phyloP scores from a whole-genome alignment of 768 basidiomycete genomes.

The Sarcodon aspratus region DNA sequence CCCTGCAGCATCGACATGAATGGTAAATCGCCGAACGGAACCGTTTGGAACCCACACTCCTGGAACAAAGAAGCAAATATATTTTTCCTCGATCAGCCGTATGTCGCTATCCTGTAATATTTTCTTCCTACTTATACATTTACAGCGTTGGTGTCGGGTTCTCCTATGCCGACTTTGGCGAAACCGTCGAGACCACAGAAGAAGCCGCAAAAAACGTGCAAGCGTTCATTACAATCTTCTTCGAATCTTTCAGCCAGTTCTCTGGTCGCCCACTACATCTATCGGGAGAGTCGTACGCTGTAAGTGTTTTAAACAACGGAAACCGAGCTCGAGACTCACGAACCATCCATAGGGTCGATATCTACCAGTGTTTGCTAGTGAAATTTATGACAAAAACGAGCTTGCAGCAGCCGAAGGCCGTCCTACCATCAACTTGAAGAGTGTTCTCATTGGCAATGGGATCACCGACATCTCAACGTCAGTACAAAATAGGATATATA shows the following conservation, averaged over 20 bases:
- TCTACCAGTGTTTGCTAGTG: slow-evolving; percentile 64
- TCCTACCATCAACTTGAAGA: slow-evolving; percentile 50
- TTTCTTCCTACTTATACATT: not conserved
- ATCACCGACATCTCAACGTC: slow-evolving; percentile 44
- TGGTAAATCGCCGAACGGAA: slow-evolving; percentile 43
- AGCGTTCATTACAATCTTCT: slow-evolving; percentile 70
- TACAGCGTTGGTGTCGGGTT: slow-evolving; percentile 58
- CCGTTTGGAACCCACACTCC: slow-evolving; percentile 49
- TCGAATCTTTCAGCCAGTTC: slow-evolving; percentile 68
- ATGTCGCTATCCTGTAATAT: not conserved
- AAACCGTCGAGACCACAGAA: slow-evolving; percentile 64
- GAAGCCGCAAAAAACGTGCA: slow-evolving; percentile 69
- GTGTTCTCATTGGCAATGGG: slow-evolving; percentile 69
- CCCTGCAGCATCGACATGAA: slow-evolving; percentile 50
- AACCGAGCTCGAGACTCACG: not conserved
- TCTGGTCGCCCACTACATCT: slow-evolving; percentile 58
- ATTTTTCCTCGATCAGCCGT: slow-evolving; percentile 61
- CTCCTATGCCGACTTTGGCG: slow-evolving; percentile 59
- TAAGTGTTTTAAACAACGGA: slow-evolving; percentile 20
- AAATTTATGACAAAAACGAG: slow-evolving; percentile 64
- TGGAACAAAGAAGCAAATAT: slow-evolving; percentile 61
- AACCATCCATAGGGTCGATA: slow-evolving; percentile 42
- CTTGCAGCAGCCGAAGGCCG: slow-evolving; percentile 36
- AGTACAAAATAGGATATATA: slow-evolving; percentile 4
- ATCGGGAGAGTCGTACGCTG: slow-evolving; percentile 66